These are phyloP conservation scores for Phyllosticta citriasiana DNA, from an alignment of 2,329 filamentous ascomycete genomes.

Conservation along the genomic window DNA sequence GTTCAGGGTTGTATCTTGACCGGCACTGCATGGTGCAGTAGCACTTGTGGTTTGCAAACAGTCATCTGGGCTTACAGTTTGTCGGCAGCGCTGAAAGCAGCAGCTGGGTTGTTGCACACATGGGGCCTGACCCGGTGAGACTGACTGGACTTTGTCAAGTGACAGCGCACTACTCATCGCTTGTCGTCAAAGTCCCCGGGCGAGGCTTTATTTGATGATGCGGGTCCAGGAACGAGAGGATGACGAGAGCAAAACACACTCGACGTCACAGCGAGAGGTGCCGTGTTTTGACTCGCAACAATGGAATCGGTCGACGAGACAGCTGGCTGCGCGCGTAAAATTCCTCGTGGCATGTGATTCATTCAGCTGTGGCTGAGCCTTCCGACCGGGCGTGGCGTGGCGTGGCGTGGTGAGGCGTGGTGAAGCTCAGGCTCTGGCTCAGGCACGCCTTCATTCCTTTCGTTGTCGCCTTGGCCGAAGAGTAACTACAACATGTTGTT, in stretches of 20 bases:
- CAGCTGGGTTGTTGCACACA: constrained; percentile 5
- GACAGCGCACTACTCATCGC: background rate
- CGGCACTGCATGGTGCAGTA: constrained; percentile 5
- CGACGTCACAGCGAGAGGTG: background rate
- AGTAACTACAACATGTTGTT: background rate
- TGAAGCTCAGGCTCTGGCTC: background rate
- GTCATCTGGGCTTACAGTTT: constrained; percentile 1
- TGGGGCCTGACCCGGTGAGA: constrained; percentile 2
- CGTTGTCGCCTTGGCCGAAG: no score
- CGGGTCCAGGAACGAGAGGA: background rate
- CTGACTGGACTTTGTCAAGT: background rate
- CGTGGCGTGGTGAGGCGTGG: background rate
- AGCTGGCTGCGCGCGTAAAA: constrained; percentile 8
- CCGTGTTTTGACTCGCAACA: background rate
- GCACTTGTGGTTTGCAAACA: background rate
- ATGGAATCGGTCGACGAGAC: background rate
- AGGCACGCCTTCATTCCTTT: no score
- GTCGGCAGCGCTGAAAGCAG: constrained; percentile 1
- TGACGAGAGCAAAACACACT: background rate
- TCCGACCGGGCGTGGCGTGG: background rate
- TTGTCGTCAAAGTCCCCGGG: no score
- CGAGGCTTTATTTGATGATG: background rate
- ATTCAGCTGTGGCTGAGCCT: constrained; percentile 5
- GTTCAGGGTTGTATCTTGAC: background rate
- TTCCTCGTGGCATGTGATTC: constrained; percentile 9